These are phyloP conservation scores for Phlyctochytrium arcticum DNA, from an alignment of 192 early-diverging fungal species.

Conservation along the genomic window DNA sequence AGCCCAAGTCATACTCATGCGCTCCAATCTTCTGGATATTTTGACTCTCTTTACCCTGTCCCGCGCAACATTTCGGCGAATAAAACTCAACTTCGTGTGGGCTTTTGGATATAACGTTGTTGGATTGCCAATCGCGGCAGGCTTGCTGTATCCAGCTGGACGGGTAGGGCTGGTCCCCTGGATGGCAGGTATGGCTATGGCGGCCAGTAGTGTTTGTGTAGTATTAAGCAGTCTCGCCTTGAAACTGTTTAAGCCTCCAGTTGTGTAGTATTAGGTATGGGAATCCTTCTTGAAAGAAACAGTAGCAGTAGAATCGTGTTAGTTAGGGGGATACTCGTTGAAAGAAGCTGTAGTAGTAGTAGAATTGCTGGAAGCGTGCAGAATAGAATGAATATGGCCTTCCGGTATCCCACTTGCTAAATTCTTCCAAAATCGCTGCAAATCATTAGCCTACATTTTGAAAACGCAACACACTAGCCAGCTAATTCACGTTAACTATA, in stretches of 20 bases:
- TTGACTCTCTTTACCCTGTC: conserved; percentile 76
- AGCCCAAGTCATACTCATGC: conserved; percentile 77
- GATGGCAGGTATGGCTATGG: conserved; percentile 90
- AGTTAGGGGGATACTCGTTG: too few relatives aligned
- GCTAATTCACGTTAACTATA: too few relatives aligned
- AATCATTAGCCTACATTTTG: too few relatives aligned
- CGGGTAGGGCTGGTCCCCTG: conserved; percentile 64
- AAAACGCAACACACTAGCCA: too few relatives aligned
- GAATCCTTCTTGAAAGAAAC: too few relatives aligned
- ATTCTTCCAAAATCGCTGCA: too few relatives aligned
- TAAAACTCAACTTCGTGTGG: conserved; percentile 85
- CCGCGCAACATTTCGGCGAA: conserved; percentile 67
- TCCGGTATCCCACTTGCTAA: too few relatives aligned
- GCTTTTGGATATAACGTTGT: conserved; percentile 83
- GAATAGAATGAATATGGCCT: too few relatives aligned
- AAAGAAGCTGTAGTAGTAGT: too few relatives aligned
- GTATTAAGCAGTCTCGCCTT: conserved; percentile 74
- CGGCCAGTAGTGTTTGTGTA: conserved; percentile 77
- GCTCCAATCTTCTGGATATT: conserved; percentile 72
- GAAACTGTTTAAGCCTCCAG: conserved; percentile 47
- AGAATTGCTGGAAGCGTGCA: too few relatives aligned
- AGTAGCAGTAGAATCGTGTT: too few relatives aligned
- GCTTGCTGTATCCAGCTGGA: conserved; percentile 55
- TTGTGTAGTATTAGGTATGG: too few relatives aligned
- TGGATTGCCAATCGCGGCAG: conserved; percentile 88